A percentile compares a stretch with the other conserved stretches of the same genome.
Conservation (phyloP, 257 asterid genomes). For the Solanum rostratum region DNA sequence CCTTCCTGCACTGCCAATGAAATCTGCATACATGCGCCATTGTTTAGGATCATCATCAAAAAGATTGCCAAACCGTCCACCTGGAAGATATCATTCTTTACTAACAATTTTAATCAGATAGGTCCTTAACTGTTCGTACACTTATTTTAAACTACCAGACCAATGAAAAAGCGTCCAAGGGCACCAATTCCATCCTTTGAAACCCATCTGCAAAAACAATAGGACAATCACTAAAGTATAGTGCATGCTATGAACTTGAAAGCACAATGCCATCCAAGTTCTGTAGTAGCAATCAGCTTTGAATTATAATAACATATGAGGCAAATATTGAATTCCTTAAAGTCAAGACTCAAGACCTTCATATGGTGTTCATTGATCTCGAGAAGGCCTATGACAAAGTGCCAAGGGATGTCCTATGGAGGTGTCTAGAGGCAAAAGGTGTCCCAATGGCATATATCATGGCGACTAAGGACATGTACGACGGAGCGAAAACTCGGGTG, state of each 20-base stretch:
- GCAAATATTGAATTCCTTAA: not conserved
- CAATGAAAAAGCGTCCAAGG: conserved; percentile 82
- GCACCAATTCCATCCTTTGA: conserved; percentile 98
- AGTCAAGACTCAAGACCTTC: too few relatives aligned
- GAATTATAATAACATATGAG: not conserved
- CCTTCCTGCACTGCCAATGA: conserved; percentile 97
- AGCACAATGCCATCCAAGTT: not conserved
- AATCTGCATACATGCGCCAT: conserved; percentile 98
- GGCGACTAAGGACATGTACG: too few relatives aligned
- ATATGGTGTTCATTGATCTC: too few relatives aligned
- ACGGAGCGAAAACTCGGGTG: too few relatives aligned
- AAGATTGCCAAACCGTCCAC: conserved; percentile 93
- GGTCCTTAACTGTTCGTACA: not conserved
- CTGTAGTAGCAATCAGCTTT: not conserved
- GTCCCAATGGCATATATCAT: too few relatives aligned
- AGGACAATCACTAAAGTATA: conserved; percentile 2
- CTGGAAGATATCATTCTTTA: conserved; percentile 25
- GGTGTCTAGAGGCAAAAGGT: too few relatives aligned
- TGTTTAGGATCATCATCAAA: conserved; percentile 96
- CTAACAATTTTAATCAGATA: not conserved
- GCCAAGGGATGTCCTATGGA: too few relatives aligned
- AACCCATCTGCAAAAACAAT: conserved; percentile 69
- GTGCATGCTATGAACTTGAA: not conserved
- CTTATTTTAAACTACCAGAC: conserved; percentile 32
- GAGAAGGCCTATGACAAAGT: too few relatives aligned